Base-by-base conservation (phyloP, 163 green algal genomes). In the Volvox carteri region DNA sequence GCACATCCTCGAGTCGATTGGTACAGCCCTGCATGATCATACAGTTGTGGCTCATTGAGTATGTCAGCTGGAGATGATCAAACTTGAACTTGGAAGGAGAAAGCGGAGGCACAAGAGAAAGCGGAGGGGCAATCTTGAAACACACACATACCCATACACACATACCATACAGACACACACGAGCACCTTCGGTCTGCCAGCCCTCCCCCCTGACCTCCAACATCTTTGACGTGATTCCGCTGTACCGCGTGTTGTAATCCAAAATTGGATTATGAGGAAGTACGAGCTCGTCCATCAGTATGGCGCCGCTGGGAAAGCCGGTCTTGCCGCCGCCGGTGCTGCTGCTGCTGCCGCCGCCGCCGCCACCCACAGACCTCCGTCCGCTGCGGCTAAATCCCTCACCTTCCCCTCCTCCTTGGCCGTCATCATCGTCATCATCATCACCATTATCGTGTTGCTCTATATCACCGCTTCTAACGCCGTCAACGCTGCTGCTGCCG, bases 191-290 rank as follows among this genome's bases (percentile, higher is more conserved):
- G n/a, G n/a, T n/a, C n/a, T n/a, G n/a, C n/a, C n/a, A n/a, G n/a
- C n/a, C 67, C 62, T 25, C 77, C 28, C n/a, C 39, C 2, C 78
- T 44, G 58, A 86, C 78, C 79, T 67, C 30, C 23, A 87, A 33
- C 81, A 87, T 87, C 42, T 56, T 18, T 5, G 81, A 88, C 46
- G 95, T 98, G 87, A 99, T 99, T 56, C 97, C 97, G 16, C 90
- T 96, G 91, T 95, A 99, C 8, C 90, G 92, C 3, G 97, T 99
- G 93, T 97, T 97, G 93, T 99, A 99, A 91, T 99, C 95, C 1
- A 91, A 95, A 81, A 99, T 98, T 48, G 95, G 91, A n/a, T 95
- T 95, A 28, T 94, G 42, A 5, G 97, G 97, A 90, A 96, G 56
- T 41, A 98, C 95, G 81, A 99, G 92, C 90, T 97, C 92, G 54